phyloP scores from a whole-genome alignment of 208 protist genomes.

The Trypanosoma grayi region DNA sequence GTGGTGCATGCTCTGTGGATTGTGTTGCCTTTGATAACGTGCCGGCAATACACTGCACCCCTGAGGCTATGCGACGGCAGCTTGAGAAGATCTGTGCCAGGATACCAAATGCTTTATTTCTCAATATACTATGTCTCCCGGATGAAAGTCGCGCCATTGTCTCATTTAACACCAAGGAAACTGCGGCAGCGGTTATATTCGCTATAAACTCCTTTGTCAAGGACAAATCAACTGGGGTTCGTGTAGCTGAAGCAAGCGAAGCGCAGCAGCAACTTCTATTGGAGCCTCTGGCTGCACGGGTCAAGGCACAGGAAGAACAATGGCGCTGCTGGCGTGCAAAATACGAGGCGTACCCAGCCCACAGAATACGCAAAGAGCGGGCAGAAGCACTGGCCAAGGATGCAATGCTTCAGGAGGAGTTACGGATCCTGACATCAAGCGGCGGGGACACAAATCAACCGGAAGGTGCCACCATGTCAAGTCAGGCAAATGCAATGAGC shows the following conservation, averaged over 20 bases:
- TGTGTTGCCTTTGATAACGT: constrained; percentile 15
- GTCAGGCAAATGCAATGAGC: background rate
- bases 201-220: constrained; percentile 10
- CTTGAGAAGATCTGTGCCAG: constrained; percentile 16
- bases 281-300: background rate
- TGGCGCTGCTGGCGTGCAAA: constrained; percentile 15
- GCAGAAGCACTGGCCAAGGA: background rate
- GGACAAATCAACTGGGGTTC: background rate
- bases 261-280: constrained; percentile 20
- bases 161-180: constrained; percentile 25
- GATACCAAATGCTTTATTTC: constrained; percentile 23
- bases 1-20: constrained; percentile 18
- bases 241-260: constrained; percentile 8
- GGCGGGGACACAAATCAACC: background rate
- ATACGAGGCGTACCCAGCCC: constrained; percentile 3
- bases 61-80: constrained; percentile 13
- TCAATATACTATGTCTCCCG: constrained; percentile 22
- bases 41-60: constrained; percentile 9
- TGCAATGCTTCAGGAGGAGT: background rate
- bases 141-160: constrained; percentile 18
- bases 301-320: constrained; percentile 9
- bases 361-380: constrained; percentile 18
- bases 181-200: constrained; percentile 21
- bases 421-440: constrained; percentile 6
- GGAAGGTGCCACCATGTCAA: background rate